phyloP scores from a whole-genome alignment of 257 asterid species.

The Primulina tabacum region DNA sequence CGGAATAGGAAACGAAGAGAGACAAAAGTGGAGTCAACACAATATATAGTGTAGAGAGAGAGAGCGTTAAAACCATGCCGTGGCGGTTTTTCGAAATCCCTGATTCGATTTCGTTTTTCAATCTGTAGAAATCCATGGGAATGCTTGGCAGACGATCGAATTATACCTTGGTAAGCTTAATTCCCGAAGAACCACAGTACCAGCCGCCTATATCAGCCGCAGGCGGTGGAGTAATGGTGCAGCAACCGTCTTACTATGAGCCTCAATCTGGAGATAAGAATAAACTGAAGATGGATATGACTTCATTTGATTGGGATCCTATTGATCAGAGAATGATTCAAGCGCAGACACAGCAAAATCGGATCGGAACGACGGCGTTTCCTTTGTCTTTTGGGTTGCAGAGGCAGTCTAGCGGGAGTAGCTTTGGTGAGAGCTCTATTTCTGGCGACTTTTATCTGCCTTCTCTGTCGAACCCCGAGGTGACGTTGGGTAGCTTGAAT shows the following conservation, averaged over 20 bases:
- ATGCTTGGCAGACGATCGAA: constrained; percentile 72
- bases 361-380: constrained; percentile 52
- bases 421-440: constrained; percentile 80
- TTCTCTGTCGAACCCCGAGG: constrained; percentile 56
- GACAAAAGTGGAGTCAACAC: constrained; percentile 24
- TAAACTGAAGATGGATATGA: constrained; percentile 41
- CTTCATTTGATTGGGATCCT: constrained; percentile 60
- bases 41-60: constrained; percentile 18
- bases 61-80: constrained; percentile 17
- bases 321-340: constrained; percentile 58
- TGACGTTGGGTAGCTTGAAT: constrained; percentile 31
- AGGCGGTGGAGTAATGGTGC: constrained; percentile 31
- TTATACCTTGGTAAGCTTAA: constrained; percentile 63
- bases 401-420: constrained; percentile 93
- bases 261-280: constrained; percentile 61
- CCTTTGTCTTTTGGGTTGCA: constrained; percentile 57
- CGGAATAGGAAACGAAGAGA: constrained; percentile 28
- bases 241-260: constrained; percentile 45
- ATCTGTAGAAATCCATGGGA: constrained; percentile 48
- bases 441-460: constrained; percentile 72
- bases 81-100: constrained; percentile 47
- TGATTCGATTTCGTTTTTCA: constrained; percentile 19
- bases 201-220: constrained; percentile 46
- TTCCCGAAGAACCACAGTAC: constrained; percentile 58
- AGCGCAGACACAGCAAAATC: constrained; percentile 48